These are phyloP conservation scores for Botryotinia globosa DNA, from an alignment of 2,329 filamentous ascomycete species.

Conservation along the genomic window DNA sequence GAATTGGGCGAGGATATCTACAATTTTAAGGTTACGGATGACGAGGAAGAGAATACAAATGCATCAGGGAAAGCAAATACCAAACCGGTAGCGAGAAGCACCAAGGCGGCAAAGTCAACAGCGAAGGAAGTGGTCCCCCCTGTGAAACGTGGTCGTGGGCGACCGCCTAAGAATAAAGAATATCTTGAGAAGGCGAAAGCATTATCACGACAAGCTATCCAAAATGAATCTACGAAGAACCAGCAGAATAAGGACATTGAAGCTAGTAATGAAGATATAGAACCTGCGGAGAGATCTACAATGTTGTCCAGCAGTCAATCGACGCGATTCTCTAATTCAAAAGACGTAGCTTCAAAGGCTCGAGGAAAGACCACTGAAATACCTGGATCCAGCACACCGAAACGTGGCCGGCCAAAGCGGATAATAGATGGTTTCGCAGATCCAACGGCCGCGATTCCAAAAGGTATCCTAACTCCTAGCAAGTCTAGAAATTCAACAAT, in stretches of 20 bases:
- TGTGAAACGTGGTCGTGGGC: conserved; percentile 9
- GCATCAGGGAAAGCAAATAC: background rate
- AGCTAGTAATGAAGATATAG: background rate
- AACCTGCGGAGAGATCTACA: background rate
- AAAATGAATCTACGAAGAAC: conserved; percentile 1
- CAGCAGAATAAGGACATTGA: background rate
- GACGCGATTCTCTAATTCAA: background rate
- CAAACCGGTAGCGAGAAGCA: background rate
- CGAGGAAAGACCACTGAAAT: background rate
- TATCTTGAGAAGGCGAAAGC: conserved; percentile 19
- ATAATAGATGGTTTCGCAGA: background rate
- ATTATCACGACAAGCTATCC: conserved; percentile 18
- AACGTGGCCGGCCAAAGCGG: conserved; percentile 25
- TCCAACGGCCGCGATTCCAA: conserved; percentile 38
- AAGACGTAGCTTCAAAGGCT: background rate
- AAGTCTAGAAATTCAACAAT: conserved; percentile 43
- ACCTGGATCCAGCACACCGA: conserved; percentile 25
- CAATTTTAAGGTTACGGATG: conserved; percentile 19
- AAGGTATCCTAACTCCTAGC: conserved; percentile 55
- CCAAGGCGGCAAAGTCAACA: background rate
- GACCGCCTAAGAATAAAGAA: conserved; percentile 18
- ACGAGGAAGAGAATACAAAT: conserved; percentile 19
- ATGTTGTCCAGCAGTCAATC: background rate
- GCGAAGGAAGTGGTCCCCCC: background rate
- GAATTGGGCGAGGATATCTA: conserved; percentile 21